Percentiles rank a stretch among this genome's conserved stretches.
Evolutionary conservation across 805 yeast genomes (phyloP).

Genomic region (Torulaspora microellipsoides): DNA sequence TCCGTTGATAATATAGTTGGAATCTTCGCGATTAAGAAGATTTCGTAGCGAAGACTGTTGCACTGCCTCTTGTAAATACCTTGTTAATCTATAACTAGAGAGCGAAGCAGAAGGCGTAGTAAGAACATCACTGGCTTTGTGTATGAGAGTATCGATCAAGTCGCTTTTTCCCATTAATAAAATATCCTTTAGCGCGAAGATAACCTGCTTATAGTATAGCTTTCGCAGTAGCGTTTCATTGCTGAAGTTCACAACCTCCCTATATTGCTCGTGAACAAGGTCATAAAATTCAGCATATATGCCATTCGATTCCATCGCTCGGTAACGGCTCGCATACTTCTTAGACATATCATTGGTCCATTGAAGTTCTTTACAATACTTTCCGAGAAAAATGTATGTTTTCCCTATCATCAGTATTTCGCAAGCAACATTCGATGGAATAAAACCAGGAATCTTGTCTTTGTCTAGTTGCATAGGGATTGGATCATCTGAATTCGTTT

Average conservation of each 20-base stretch:
- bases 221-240: conserved; percentile 47
- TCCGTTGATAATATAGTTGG: conserved; percentile 42
- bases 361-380: conserved; percentile 59
- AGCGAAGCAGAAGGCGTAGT: conserved; percentile 59
- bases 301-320: conserved; percentile 4
- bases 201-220: conserved; percentile 46
- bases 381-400: conserved; percentile 57
- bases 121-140: conserved; percentile 49
- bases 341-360: conserved; percentile 52
- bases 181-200: conserved; percentile 59
- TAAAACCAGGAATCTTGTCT: conserved; percentile 38
- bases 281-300: conserved; percentile 26
- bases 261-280: conserved; percentile 42
- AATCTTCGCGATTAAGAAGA: conserved; percentile 34
- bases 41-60: conserved; percentile 46
- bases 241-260: conserved; percentile 50
- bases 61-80: conserved; percentile 61
- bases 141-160: conserved; percentile 62
- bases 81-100: conserved; percentile 61
- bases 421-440: conserved; percentile 38
- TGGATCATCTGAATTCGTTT: conserved; percentile 1
- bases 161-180: conserved; percentile 77
- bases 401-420: conserved; percentile 67
- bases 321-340: conserved; percentile 20
- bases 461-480: conserved; percentile 14